Base-by-base conservation (phyloP, 2,329 filamentous ascomycete species). In the Colletotrichum sojae region DNA sequence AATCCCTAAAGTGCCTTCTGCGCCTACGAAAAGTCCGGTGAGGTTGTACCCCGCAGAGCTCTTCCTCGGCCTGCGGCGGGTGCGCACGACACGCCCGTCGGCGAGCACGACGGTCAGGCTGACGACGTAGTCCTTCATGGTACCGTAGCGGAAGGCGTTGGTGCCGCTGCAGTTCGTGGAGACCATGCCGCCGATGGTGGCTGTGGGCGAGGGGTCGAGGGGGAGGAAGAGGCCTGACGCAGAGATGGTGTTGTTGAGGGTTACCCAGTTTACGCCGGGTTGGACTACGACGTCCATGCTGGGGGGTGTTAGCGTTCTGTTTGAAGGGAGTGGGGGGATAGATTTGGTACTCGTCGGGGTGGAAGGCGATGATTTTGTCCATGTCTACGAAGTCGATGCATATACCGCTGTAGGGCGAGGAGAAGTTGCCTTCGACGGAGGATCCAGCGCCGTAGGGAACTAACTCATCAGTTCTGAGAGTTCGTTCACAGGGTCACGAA, bases 91-190 rank as follows among this genome's bases (percentile, higher is more conserved):
- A 0, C 84, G 86, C 1, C 91, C 91, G 75, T 93, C 90, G 1
- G 91, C 88, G 49, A 93, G 83, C 0, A 93, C 91, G 0, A 92
- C 90, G 0, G 91, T 93, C 25, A 94, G 77, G 71, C 90, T 92
- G 67, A 93, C 82, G 1, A 93, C 91, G 85, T 90, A 93, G 71
- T 94, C 91, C 73, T 91, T 92, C 91, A 93, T 93, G 0, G 91
- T 92, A 0, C 91, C 91, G 74, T 93, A 93, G 59, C 90, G 82
- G 65, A 87, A 83, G 1, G 87, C 86, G 72, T 89, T 89, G 0
- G 87, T 89, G 0, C 87, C 87, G 61, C 83, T 90, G 79, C 91
- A 93, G 61, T 91, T 91, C 1, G 91, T 92, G 0, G 89, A 88
- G 5, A 93, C 81, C 87, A 89, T 89, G 5, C 88, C 87, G 2